Conservation (phyloP, 108 stramenopile species). For the Nitzschia sp. region DNA sequence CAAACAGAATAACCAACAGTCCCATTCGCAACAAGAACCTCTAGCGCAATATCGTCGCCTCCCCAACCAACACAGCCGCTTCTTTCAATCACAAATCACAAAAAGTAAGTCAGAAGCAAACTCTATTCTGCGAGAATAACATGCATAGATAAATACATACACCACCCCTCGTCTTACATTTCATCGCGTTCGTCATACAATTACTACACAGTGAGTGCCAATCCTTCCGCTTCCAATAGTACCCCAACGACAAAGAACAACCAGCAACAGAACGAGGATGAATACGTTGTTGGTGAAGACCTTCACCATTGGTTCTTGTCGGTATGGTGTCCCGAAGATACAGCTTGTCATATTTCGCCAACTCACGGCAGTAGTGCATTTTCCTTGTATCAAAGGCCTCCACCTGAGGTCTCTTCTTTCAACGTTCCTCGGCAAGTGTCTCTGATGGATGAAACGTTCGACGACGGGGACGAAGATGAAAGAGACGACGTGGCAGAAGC, state of each 20-base stretch:
- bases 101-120: no score
- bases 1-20: not conserved
- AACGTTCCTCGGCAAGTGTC: no score
- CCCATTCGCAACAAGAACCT: no score
- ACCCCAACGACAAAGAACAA: not conserved
- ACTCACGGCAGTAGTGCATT: not conserved
- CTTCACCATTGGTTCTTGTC: conserved; percentile 11
- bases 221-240: not conserved
- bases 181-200: no score
- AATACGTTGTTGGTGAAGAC: not conserved
- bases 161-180: no score
- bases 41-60: no score
- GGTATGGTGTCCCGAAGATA: conserved; percentile 2
- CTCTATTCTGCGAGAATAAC: no score
- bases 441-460: no score
- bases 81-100: no score
- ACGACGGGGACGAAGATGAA: not conserved
- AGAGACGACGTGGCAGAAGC: not conserved
- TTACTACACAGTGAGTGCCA: not conserved
- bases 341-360: not conserved
- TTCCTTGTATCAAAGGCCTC: conserved; percentile 4
- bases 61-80: no score
- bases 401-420: not conserved
- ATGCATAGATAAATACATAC: no score
- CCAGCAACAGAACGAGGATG: not conserved